Base-by-base conservation (phyloP, 345 rosid genomes). In the Linum lewisii region DNA sequence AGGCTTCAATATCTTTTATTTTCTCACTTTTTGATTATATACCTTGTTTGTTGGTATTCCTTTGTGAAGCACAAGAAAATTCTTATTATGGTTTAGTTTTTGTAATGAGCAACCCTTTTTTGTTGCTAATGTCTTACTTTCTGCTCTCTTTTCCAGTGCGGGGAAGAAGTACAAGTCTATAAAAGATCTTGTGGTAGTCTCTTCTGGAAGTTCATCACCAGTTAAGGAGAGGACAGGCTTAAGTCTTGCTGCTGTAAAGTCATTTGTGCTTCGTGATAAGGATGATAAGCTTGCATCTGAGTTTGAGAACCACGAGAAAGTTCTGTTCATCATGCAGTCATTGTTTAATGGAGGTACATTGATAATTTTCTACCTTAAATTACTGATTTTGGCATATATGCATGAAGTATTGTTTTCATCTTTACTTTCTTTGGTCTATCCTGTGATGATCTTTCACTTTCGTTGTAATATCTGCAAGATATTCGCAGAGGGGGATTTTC, bases 191-290 rank as follows among this genome's bases (percentile, higher is more conserved):
- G 68, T 84, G 73, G 71, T 79, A 64, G 34, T 29, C 34, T 78
- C 94, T 23, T 78, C 82, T 45, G 85, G 84, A 63, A 74, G 71
- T 67, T 86, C 95, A 74, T 93, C 99, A 63, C 99, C 99, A 19
- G 71, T 70, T 45, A 78, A 68, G 83, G 97, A 93, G 66, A 83
- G 86, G 66, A 73, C 91, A 24, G 84, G 88, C 69, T 73, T 86
- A 79, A 86, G 86, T 73, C 84, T 93, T 62, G 86, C 90, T 59
- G 97, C 85, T 4, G 86, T 93, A 70, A 93, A 78, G 80, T 89
- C 88, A 21, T 76, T 93, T 58, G 94, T 93, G 66, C 86, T 82
- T 76, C 91, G 95, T 70, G 99, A 89, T 62, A 93, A 85, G 74
- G 99, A 86, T 64, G 94, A 84, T 58, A 88, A 82, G 55, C 66